Conservation (phyloP, 2,329 filamentous ascomycete genomes). For the Bipolaris victoriae region DNA sequence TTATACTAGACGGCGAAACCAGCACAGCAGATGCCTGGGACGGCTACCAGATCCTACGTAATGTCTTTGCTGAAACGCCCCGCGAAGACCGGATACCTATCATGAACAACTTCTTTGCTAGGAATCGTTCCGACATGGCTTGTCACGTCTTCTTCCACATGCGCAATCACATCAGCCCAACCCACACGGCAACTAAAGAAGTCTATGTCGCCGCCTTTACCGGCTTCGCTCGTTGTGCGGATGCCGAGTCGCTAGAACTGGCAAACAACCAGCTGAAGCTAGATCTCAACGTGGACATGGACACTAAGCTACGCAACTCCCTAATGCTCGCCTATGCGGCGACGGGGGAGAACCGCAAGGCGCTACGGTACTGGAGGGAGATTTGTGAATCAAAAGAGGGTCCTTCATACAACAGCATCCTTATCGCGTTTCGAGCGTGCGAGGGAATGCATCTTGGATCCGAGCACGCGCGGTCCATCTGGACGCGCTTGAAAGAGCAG, state of each 20-base stretch:
- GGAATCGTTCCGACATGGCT: conserved; percentile 82
- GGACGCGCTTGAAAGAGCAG: conserved; percentile 72
- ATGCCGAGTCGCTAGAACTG: conserved; percentile 70
- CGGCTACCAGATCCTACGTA: conserved; percentile 63
- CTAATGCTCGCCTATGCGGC: conserved; percentile 85
- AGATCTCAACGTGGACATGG: conserved; percentile 78
- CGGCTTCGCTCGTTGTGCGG: conserved; percentile 68
- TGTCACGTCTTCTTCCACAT: conserved; percentile 89
- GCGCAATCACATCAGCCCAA: conserved; percentile 72
- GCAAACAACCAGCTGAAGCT: conserved; percentile 95
- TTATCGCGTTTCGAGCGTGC: conserved; percentile 80
- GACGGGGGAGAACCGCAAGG: conserved; percentile 68
- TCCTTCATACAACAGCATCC: conserved; percentile 79
- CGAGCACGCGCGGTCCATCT: conserved; percentile 62
- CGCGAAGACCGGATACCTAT: conserved; percentile 69
- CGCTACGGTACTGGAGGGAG: conserved; percentile 81
- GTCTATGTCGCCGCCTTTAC: conserved; percentile 81
- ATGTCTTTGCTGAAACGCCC: conserved; percentile 68
- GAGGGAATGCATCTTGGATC: conserved; percentile 63
- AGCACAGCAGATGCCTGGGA: conserved; percentile 70
- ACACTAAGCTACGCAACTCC: conserved; percentile 78
- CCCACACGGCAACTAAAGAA: conserved; percentile 70
- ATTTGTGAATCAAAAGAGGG: conserved; percentile 86
- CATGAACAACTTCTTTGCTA: conserved; percentile 82
- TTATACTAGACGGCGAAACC: conserved; percentile 70